These are phyloP conservation scores for Lepidium africanum DNA, from an alignment of 345 rosid genomes.

Conservation along the genomic window DNA sequence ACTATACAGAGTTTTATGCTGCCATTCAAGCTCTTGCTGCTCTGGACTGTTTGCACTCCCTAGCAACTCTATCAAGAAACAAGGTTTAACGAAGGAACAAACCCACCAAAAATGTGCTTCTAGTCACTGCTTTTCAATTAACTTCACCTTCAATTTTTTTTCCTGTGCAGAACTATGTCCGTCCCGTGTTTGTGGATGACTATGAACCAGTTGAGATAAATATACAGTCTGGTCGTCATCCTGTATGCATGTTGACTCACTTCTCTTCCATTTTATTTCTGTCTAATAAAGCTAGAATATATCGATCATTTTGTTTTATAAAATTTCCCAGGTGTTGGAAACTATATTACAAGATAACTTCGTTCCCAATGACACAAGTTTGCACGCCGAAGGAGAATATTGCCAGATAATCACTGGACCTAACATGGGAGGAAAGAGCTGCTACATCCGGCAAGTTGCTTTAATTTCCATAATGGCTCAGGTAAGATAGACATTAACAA, in stretches of 20 bases:
- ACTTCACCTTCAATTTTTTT: neutral
- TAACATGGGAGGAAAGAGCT: slow-evolving; percentile 98
- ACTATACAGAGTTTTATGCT: slow-evolving; percentile 69
- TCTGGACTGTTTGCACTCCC: slow-evolving; percentile 85
- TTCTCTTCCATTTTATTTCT: neutral
- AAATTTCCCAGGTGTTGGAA: slow-evolving; percentile 62
- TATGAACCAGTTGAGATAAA: slow-evolving; percentile 66
- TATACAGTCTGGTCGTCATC: slow-evolving; percentile 78
- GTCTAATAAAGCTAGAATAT: neutral
- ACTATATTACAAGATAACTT: slow-evolving; percentile 64
- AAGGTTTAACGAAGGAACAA: slow-evolving; percentile 39
- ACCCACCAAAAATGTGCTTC: neutral
- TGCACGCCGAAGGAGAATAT: slow-evolving; percentile 54
- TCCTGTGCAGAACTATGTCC: slow-evolving; percentile 58
- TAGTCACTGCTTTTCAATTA: neutral
- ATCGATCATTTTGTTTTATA: neutral
- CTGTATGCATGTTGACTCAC: slow-evolving; percentile 40
- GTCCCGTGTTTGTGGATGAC: slow-evolving; percentile 60
- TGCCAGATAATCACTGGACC: slow-evolving; percentile 97
- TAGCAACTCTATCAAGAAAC: slow-evolving; percentile 73
- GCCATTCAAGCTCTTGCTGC: slow-evolving; percentile 79
- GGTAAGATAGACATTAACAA: slow-evolving; percentile 33
- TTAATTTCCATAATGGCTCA: slow-evolving; percentile 89
- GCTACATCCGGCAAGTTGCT: slow-evolving; percentile 97
- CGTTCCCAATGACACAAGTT: slow-evolving; percentile 79